Evolutionary conservation across 2,329 filamentous ascomycete genomes (phyloP).

Genomic region (Diaporthe sp.): DNA sequence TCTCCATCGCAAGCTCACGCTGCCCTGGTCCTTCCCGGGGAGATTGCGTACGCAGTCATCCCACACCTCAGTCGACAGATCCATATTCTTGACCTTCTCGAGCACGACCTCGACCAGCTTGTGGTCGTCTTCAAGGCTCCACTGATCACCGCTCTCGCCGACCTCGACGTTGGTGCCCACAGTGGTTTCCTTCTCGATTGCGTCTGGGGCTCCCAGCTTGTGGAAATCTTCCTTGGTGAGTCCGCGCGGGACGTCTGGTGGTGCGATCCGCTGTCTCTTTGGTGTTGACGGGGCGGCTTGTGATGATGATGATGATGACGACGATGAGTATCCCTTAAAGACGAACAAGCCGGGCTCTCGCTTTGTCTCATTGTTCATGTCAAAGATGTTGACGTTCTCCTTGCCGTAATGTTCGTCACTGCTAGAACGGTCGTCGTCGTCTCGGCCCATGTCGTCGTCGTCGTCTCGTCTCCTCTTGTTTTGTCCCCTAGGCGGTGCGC

Average conservation of each 20-base stretch:
- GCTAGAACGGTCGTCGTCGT: slow-evolving; percentile 43
- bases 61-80: slow-evolving; percentile 71
- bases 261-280: slow-evolving; percentile 69
- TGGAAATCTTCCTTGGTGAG: slow-evolving; percentile 70
- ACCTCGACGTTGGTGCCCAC: slow-evolving; percentile 52
- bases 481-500: slow-evolving; percentile 55
- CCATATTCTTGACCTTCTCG: slow-evolving; percentile 65
- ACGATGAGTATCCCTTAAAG: slow-evolving; percentile 26
- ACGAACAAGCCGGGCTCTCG: slow-evolving; percentile 18
- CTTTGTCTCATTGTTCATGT: slow-evolving; percentile 19
- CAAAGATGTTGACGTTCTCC: slow-evolving; percentile 37
- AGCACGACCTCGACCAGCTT: slow-evolving; percentile 75
- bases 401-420: slow-evolving; percentile 39
- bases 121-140: slow-evolving; percentile 73
- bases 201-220: slow-evolving; percentile 45
- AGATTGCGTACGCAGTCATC: slow-evolving; percentile 73
- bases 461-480: slow-evolving; percentile 64
- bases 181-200: neutral
- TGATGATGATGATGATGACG: slow-evolving; percentile 37
- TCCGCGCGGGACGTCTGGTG: slow-evolving; percentile 69
- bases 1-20: slow-evolving; percentile 70
- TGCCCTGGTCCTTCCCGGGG: slow-evolving; percentile 65
- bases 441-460: slow-evolving; percentile 58
- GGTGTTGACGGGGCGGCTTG: slow-evolving; percentile 59
- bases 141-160: slow-evolving; percentile 59